Conservation (phyloP, 768 basidiomycete genomes). For the Russula griseocarnosa region DNA sequence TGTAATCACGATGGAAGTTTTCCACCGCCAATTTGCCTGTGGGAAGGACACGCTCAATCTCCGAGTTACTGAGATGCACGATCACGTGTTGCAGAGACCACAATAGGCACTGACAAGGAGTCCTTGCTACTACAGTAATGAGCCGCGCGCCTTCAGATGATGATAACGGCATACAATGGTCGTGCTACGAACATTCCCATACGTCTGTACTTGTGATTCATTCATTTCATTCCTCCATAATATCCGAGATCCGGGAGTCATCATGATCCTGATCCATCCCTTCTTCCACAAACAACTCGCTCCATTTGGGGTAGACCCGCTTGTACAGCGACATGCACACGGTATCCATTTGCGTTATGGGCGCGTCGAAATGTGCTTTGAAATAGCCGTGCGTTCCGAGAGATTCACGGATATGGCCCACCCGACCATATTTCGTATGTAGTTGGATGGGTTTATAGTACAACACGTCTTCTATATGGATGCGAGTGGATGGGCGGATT, state of each 20-base stretch:
- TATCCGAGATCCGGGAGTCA: constrained; percentile 23
- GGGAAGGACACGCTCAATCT: not conserved
- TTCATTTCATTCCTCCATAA: constrained; percentile 30
- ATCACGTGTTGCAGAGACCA: not conserved
- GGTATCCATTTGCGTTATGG: constrained; percentile 94
- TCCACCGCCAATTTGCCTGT: not conserved
- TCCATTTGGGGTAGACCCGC: constrained; percentile 88
- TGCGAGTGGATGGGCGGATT: not conserved
- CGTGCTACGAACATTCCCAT: not conserved
- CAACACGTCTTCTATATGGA: constrained; percentile 65
- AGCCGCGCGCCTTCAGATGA: too few species aligned
- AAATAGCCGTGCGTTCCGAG: constrained; percentile 96
- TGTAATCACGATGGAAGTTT: not conserved
- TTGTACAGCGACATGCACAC: constrained; percentile 96
- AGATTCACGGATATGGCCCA: constrained; percentile 86
- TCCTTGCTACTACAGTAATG: too few species aligned
- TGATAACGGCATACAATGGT: not conserved
- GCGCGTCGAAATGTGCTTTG: constrained; percentile 93
- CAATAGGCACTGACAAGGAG: not conserved
- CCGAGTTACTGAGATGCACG: not conserved
- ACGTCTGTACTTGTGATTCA: not conserved
- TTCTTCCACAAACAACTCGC: constrained; percentile 45
- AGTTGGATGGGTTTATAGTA: constrained; percentile 94
- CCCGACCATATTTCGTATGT: constrained; percentile 85
- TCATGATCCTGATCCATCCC: not conserved